Evolutionary conservation across 129 eudicot species (phyloP), one percentile per base, ranked within the genome.

Genomic region (Arctium lappa): DNA sequence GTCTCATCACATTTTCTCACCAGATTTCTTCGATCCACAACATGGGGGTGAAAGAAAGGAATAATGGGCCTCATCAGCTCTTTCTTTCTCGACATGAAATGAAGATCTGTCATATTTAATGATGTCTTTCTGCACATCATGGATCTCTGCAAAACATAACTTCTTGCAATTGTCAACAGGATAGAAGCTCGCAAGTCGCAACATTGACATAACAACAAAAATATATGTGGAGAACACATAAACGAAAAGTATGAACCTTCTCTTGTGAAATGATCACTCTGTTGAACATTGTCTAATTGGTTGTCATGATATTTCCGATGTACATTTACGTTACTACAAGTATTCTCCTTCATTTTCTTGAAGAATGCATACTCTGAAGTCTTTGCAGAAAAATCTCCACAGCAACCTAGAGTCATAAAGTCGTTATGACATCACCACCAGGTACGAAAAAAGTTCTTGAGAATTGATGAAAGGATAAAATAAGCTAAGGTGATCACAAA

Each of bases 291-390:
- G 81, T 85, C 83, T 65, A 66, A 15, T 63, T 33, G 86, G 42
- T 44, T 76, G 13, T 39, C 85, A 72, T 84, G 86, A 74, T 70
- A n/a, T 39, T 73, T 82, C 15, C 72, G 78, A 71, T 80, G 32
- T 27, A 48, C 77, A 72, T 69, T 73, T 44, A 65, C n/a, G 77
- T 73, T 18, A 42, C 73, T 80, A 34, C 74, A 53, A 11, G 81
- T 74, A 22, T 80, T 76, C 42, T 86, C 75, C 87, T 89, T 93
- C 32, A 93, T 11, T 73, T 81, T 91, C 88, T 83, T 93, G 76
- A 93, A 93, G 80, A 88, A 91, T 33, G 97, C 92, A 82, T 77
- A 93, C 83, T 93, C 97, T 0, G 97, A 89, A 56, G 97, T 93
- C 77, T 93, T 93, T 36, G 97, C 89, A 39, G 81, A 84, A 85